phyloP scores from a whole-genome alignment of 768 basidiomycete genomes.

The Leccinum boreale region DNA sequence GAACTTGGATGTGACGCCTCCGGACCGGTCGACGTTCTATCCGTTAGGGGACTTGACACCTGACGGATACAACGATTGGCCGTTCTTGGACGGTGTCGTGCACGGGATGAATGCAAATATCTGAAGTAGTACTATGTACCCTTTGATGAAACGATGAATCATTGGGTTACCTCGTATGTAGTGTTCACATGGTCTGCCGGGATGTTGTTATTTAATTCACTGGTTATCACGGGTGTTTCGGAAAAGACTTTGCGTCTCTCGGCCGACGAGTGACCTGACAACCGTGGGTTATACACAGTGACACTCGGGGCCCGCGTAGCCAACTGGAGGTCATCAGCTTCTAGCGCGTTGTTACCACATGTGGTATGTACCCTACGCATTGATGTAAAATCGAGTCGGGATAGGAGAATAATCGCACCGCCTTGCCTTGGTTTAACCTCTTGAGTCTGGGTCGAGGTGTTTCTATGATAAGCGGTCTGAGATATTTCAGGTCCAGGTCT shows the following conservation, averaged over 20 bases:
- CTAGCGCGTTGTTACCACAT: neutral
- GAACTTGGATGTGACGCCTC: neutral
- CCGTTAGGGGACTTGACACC: neutral
- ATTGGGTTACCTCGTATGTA: neutral
- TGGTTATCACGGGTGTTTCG: neutral
- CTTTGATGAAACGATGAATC: neutral
- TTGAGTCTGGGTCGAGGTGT: neutral
- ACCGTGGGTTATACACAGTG: neutral
- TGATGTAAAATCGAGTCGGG: neutral
- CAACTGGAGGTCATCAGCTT: neutral
- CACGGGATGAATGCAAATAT: neutral
- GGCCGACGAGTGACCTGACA: constrained; percentile 7
- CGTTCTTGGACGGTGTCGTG: neutral
- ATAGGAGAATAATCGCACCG: neutral
- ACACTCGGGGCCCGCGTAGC: neutral
- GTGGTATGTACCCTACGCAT: neutral
- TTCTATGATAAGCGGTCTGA: neutral
- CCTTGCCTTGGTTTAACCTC: neutral
- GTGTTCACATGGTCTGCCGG: neutral
- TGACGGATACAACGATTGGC: neutral
- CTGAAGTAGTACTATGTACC: neutral
- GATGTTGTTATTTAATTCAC: neutral
- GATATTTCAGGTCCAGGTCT: neutral
- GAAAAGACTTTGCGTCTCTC: constrained; percentile 2
- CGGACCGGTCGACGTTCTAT: neutral